phyloP scores from a whole-genome alignment of 257 asterid genomes.

The Solanum pinnatisectum region DNA sequence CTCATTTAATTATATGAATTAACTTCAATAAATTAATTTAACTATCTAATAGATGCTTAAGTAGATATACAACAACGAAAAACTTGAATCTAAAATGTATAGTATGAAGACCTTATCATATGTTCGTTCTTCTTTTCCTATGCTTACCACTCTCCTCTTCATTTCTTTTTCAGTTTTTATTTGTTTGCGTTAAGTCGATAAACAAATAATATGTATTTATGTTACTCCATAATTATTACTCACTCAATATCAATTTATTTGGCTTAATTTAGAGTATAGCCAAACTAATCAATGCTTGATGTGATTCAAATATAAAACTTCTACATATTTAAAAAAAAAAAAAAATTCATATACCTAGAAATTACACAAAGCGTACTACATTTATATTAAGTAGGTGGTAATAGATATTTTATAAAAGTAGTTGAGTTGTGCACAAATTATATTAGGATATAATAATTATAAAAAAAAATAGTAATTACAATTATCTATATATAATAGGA shows the following conservation, averaged over 20 bases:
- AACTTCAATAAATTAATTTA: too few species aligned
- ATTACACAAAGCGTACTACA: background rate
- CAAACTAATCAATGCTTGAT: too few species aligned
- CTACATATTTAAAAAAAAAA: too few species aligned
- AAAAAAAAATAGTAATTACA: background rate
- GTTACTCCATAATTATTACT: background rate
- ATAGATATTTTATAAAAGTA: background rate
- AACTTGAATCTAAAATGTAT: background rate
- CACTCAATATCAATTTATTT: too few species aligned
- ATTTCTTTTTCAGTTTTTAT: background rate
- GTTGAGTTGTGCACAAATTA: background rate
- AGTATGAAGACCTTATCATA: too few species aligned
- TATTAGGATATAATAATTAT: background rate
- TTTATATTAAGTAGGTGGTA: background rate
- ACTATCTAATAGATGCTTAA: background rate
- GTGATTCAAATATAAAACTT: background rate
- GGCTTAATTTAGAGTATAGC: background rate
- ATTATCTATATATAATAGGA: too few species aligned
- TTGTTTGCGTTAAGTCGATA: too few species aligned
- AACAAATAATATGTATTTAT: background rate
- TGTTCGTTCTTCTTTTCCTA: background rate
- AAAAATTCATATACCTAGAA: too few species aligned
- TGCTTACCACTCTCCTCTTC: background rate
- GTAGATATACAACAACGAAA: too few species aligned
- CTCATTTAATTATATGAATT: too few species aligned